Conservation (phyloP, 306 rosid species). For the Cucurbita maxima region DNA sequence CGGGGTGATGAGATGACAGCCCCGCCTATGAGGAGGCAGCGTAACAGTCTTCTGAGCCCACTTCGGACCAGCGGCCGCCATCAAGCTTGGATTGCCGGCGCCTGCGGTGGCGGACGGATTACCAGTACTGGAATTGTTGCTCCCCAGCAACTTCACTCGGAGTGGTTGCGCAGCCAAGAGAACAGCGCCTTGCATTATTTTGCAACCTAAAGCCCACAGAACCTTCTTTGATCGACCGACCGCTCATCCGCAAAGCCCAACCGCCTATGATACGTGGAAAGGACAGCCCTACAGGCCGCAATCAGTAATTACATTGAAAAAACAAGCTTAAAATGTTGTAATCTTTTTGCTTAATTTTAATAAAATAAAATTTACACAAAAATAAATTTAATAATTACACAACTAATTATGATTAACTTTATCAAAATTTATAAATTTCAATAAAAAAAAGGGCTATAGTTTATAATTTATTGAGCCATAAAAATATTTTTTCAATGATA, state of each 20-base stretch:
- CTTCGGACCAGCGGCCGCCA: slow-evolving; percentile 49
- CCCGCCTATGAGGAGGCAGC: slow-evolving; percentile 58
- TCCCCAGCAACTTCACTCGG: background rate
- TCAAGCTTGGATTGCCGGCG: slow-evolving; percentile 15
- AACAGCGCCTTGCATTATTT: background rate
- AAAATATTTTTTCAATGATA: too few species aligned
- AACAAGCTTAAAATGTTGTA: too few species aligned
- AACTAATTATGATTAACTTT: too few species aligned
- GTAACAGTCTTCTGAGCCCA: slow-evolving; percentile 88
- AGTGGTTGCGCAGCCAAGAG: background rate
- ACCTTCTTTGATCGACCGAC: too few species aligned
- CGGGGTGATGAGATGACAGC: slow-evolving; percentile 86
- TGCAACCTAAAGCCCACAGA: background rate
- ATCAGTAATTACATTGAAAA: background rate
- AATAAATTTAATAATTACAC: too few species aligned
- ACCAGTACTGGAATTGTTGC: slow-evolving; percentile 8
- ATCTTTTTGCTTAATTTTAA: too few species aligned
- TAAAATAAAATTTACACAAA: too few species aligned
- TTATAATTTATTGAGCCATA: too few species aligned
- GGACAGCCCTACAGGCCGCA: background rate
- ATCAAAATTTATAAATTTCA: too few species aligned
- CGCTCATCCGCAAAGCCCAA: background rate
- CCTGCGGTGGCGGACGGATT: background rate
- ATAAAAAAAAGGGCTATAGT: too few species aligned
- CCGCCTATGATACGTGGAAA: background rate